Base-by-base conservation (phyloP, 108 stramenopile species). In the Skeletonema costatum region DNA sequence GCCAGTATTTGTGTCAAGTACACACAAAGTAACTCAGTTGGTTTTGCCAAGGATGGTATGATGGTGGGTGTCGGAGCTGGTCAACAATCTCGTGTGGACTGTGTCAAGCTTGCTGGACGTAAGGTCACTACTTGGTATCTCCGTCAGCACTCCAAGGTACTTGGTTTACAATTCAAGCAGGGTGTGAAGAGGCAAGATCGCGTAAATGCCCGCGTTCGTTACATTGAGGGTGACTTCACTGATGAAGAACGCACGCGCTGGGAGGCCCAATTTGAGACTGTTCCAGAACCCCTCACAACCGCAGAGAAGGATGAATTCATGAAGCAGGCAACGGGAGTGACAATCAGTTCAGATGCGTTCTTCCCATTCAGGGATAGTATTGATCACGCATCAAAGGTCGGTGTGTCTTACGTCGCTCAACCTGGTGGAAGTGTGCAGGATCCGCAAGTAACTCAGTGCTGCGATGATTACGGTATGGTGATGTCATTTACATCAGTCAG, bases 51-150 rank as follows among this genome's bases (percentile, higher is more conserved):
- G 81, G 87, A 93, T 70, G 99, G 99, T 36, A 98, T 98, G 96
- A 98, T 99, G 98, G 95, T 99, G 21, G 99, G 99, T 25, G 97
- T 99, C n/a, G 99, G 99, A 32, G 99, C 99, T 32, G 99, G 99
- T 19, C 99, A 99, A 83, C 99, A 99, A 89, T 93, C 91, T 73
- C 96, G 99, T 48, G 99, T 99, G 2, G 99, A 99, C 80, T 99
- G 99, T 76, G 98, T 99, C 68, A 99, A 99, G 79, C 87, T 99
- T 33, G 99, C 99, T 14, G 99, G 96, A 1, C 90, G 98, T 33
- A 99, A 99, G 92, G 98, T 98, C 31, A 61, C 72, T 46, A 96
- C 96, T 19, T 99, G 98, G 98, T 97, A 92, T 53, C 85, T 99
- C 25, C 87, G 99, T 62, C 99, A 99, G 77, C 98, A 99, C 77